Evolutionary conservation across 192 early-diverging fungal species (phyloP).

Genomic region (Gamsiella multidivaricata): DNA sequence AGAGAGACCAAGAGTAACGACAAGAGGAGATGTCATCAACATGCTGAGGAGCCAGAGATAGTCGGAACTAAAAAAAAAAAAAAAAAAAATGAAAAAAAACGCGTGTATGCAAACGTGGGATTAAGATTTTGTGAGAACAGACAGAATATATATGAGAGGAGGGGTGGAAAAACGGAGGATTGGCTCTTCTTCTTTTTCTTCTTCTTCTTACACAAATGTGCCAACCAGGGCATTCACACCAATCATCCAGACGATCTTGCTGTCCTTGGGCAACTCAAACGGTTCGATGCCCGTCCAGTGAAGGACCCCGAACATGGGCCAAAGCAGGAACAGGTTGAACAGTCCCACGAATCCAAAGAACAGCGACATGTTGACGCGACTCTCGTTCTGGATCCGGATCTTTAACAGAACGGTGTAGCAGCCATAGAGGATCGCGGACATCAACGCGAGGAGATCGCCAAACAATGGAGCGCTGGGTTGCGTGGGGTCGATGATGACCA

Average conservation of each 20-base stretch:
- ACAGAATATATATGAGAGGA: not conserved
- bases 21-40: slow-evolving; percentile 85
- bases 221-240: slow-evolving; percentile 79
- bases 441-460: slow-evolving; percentile 76
- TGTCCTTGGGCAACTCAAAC: slow-evolving; percentile 69
- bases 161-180: too few relatives aligned
- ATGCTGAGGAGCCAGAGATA: slow-evolving; percentile 82
- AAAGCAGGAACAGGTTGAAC: slow-evolving; percentile 73
- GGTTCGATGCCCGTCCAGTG: slow-evolving; percentile 70
- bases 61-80: slow-evolving; percentile 66
- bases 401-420: slow-evolving; percentile 82
- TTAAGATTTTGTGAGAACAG: too few relatives aligned
- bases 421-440: slow-evolving; percentile 82
- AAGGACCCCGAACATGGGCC: slow-evolving; percentile 73
- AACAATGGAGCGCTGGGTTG: slow-evolving; percentile 59
- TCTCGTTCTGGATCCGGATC: slow-evolving; percentile 72
- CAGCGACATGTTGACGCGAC: slow-evolving; percentile 72
- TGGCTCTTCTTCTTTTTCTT: too few relatives aligned
- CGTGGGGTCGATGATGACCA: slow-evolving; percentile 21
- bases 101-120: too few relatives aligned
- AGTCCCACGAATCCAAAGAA: slow-evolving; percentile 87
- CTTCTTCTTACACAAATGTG: slow-evolving; percentile 70
- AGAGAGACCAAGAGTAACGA: slow-evolving; percentile 81
- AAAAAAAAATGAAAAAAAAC: not conserved
- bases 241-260: slow-evolving; percentile 70